Evolutionary conservation across 2,329 filamentous ascomycete species (phyloP).

Genomic region (Fusarium protoensiforme): DNA sequence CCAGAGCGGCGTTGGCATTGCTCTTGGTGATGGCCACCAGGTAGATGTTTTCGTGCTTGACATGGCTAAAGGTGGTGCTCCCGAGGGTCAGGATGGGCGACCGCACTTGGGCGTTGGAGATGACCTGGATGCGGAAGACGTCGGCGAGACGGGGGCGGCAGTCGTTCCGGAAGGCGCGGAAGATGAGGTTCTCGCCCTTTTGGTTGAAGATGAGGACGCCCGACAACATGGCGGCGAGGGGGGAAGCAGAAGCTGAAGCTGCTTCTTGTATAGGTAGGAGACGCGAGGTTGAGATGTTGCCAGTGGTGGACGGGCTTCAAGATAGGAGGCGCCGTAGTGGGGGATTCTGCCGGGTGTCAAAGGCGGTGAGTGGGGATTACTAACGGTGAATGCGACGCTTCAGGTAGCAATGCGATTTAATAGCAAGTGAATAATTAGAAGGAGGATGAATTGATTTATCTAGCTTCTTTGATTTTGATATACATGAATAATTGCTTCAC

Average conservation of each 20-base stretch:
- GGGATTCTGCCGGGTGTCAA: slow-evolving; percentile 38
- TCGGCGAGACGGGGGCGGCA: slow-evolving; percentile 97
- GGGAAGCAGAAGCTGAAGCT: neutral
- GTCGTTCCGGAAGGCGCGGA: slow-evolving; percentile 98
- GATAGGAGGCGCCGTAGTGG: slow-evolving; percentile 38
- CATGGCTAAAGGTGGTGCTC: slow-evolving; percentile 98
- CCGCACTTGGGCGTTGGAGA: slow-evolving; percentile 96
- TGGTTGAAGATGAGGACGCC: slow-evolving; percentile 99
- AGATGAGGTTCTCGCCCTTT: slow-evolving; percentile 99
- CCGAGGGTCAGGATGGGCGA: slow-evolving; percentile 97
- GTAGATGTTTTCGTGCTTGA: slow-evolving; percentile 99
- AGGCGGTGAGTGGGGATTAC: slow-evolving; percentile 30
- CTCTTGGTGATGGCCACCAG: slow-evolving; percentile 97
- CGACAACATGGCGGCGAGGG: slow-evolving; percentile 80
- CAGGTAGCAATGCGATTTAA: neutral
- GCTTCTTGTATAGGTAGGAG: neutral
- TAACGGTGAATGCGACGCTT: neutral
- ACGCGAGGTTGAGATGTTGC: slow-evolving; percentile 14
- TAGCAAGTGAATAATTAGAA: neutral
- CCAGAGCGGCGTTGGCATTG: slow-evolving; percentile 97
- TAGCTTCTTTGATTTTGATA: neutral
- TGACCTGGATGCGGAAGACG: slow-evolving; percentile 99
- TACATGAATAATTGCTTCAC: neutral
- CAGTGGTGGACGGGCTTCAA: slow-evolving; percentile 12
- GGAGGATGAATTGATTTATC: neutral